Conservation (phyloP, 2,329 filamentous ascomycete species). For the Microdochium nivale region DNA sequence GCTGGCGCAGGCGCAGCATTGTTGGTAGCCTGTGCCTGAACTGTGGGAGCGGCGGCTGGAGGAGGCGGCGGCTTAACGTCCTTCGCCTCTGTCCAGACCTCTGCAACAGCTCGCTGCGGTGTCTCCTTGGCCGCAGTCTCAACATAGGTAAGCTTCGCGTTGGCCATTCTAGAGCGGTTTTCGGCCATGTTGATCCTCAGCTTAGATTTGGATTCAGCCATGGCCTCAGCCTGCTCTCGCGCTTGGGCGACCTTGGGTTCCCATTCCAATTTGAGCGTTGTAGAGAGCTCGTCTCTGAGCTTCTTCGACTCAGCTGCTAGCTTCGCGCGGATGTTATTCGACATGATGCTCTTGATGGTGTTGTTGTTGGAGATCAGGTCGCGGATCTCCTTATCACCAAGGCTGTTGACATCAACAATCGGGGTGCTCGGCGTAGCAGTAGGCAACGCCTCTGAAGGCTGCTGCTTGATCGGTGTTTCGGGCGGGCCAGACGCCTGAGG, state of each 20-base stretch:
- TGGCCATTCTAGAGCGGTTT: constrained; percentile 53
- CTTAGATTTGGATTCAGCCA: constrained; percentile 67
- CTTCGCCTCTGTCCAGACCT: constrained; percentile 82
- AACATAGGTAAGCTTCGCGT: constrained; percentile 69
- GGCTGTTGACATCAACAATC: constrained; percentile 32
- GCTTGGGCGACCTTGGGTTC: constrained; percentile 46
- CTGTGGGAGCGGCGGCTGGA: constrained; percentile 10
- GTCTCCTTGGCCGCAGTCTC: constrained; percentile 78
- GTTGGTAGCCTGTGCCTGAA: background rate
- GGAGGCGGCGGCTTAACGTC: constrained; percentile 41
- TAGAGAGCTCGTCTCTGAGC: constrained; percentile 44
- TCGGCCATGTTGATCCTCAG: constrained; percentile 74
- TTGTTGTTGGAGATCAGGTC: constrained; percentile 47
- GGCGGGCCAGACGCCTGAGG: constrained; percentile 9
- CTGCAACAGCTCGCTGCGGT: constrained; percentile 70
- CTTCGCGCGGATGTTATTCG: constrained; percentile 60
- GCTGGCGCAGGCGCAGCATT: constrained; percentile 2
- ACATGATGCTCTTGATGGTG: constrained; percentile 49
- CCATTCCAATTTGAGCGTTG: constrained; percentile 34
- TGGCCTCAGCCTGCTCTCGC: constrained; percentile 56
- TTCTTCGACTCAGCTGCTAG: constrained; percentile 57
- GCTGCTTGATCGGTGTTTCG: constrained; percentile 30
- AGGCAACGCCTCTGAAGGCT: constrained; percentile 23
- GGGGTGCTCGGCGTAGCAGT: constrained; percentile 21
- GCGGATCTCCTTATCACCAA: constrained; percentile 47